Base-by-base conservation (phyloP, 345 rosid genomes). In the Combretum micranthum region DNA sequence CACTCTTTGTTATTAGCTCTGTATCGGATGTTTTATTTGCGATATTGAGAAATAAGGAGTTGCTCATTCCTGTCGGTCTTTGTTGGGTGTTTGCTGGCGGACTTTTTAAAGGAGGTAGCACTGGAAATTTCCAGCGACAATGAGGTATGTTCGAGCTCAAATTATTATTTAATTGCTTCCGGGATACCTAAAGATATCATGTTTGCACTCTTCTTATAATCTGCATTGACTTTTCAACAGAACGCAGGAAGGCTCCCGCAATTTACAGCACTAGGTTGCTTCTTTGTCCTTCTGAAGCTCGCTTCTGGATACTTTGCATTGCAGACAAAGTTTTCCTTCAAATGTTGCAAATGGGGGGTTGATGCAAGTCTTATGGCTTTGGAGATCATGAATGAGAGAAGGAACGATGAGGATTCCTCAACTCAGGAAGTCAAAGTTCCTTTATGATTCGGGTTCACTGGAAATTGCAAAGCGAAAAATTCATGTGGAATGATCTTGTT, bases 331-430 rank as follows among this genome's bases (percentile, higher is more conserved):
- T 68, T 10, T 59, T 83, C 47, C 75, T 83, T 53, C 68, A 61
- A 80, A 80, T 65, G 73, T 77, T 48, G 77, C 75, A 15, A 80
- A 83, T 65, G 85, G 85, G 12, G 88, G 81, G 20, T 49, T 83
- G 59, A 64, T 77, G 81, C 85, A 83, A 68, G 69, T 59, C 57
- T 59, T 77, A 48, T 75, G 83, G 83, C 68, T 57, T 12, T 80
- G 77, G 84, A 75, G 63, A 63, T 51, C 42, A 42, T 23, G 15
- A 62, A 45, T 20, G 65, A 52, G 59, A 52, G 61, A 49, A 52
- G 32, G 18, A 18, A 22, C 12, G 57, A 51, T 8, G 49, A 14
- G 49, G 49, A 17, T 15, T 46, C 49, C 16, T 46, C 19, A 46
- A 17, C 49, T 5, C 9, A 11, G 39, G 39, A 32, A 32, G 39